These are phyloP conservation scores for Bruguiera sexangula DNA, from an alignment of 345 rosid genomes.

Conservation along the genomic window DNA sequence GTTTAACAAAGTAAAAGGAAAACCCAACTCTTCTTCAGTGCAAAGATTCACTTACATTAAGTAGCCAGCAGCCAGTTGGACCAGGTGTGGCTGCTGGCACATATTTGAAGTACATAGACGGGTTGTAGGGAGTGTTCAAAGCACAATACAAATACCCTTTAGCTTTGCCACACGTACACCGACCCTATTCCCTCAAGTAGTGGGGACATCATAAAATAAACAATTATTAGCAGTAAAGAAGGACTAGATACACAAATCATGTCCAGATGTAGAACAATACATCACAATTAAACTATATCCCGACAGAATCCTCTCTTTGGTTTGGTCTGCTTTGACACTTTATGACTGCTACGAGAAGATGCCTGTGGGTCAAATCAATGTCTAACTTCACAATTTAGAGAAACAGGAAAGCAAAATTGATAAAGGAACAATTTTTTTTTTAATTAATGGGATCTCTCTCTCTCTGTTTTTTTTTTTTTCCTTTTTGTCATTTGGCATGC, in stretches of 20 bases:
- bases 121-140: not conserved
- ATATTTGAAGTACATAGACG: conserved; percentile 7
- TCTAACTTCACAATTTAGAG: not conserved
- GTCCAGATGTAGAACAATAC: not conserved
- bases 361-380: not conserved
- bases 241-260: conserved; percentile 22
- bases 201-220: conserved; percentile 24
- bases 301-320: not conserved
- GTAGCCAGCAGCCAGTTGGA: not conserved
- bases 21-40: conserved; percentile 4
- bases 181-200: conserved; percentile 7
- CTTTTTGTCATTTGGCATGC: no score
- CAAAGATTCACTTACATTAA: conserved; percentile 13
- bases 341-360: not conserved
- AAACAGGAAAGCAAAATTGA: not conserved
- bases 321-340: conserved; percentile 1
- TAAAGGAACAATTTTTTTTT: not conserved
- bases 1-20: not conserved
- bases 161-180: conserved; percentile 13
- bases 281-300: not conserved
- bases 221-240: conserved; percentile 26
- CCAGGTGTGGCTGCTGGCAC: not conserved
- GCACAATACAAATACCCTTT: conserved; percentile 10
- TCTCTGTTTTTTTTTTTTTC: no score
- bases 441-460: not conserved